phyloP scores from a whole-genome alignment of 2,329 filamentous ascomycete genomes.

The Nemania diffusa region DNA sequence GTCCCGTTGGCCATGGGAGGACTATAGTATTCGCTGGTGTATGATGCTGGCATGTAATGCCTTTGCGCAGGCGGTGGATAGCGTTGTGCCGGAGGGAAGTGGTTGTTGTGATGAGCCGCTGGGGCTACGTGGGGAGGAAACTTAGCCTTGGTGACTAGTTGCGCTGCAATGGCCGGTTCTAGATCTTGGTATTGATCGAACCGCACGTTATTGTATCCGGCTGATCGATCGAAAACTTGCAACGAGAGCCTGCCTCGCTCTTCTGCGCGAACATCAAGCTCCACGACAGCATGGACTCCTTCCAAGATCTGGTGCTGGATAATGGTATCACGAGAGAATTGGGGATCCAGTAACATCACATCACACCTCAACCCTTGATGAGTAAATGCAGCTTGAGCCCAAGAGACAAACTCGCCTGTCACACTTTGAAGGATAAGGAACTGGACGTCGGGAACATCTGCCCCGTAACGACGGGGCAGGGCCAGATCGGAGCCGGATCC shows the following conservation, averaged over 20 bases:
- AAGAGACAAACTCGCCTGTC: slow-evolving; percentile 81
- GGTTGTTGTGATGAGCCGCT: slow-evolving; percentile 42
- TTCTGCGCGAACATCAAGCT: slow-evolving; percentile 77
- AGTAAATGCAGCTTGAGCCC: slow-evolving; percentile 81
- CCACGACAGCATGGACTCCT: slow-evolving; percentile 85
- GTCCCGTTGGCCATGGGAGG: slow-evolving; percentile 16
- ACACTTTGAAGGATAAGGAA: slow-evolving; percentile 84
- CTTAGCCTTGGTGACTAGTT: slow-evolving; percentile 81
- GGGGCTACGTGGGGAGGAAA: slow-evolving; percentile 48
- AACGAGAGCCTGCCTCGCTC: slow-evolving; percentile 78
- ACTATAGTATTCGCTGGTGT: slow-evolving; percentile 40
- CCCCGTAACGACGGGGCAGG: slow-evolving; percentile 76
- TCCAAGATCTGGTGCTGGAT: slow-evolving; percentile 87
- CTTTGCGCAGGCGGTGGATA: slow-evolving; percentile 41
- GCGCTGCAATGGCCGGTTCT: slow-evolving; percentile 80
- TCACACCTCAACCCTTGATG: slow-evolving; percentile 78
- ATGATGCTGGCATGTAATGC: slow-evolving; percentile 47
- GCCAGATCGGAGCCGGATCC: slow-evolving; percentile 69
- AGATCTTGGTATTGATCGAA: slow-evolving; percentile 91
- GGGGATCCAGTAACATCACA: slow-evolving; percentile 80
- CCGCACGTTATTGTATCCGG: slow-evolving; percentile 77
- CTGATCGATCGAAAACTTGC: slow-evolving; percentile 85
- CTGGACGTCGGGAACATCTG: slow-evolving; percentile 88
- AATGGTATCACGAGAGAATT: slow-evolving; percentile 80
- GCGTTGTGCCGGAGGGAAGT: slow-evolving; percentile 46